Evolutionary conservation across 148 eudicot genomes (phyloP), one percentile per base, ranked within the genome.

Genomic region (Tetragonia tetragonoides): DNA sequence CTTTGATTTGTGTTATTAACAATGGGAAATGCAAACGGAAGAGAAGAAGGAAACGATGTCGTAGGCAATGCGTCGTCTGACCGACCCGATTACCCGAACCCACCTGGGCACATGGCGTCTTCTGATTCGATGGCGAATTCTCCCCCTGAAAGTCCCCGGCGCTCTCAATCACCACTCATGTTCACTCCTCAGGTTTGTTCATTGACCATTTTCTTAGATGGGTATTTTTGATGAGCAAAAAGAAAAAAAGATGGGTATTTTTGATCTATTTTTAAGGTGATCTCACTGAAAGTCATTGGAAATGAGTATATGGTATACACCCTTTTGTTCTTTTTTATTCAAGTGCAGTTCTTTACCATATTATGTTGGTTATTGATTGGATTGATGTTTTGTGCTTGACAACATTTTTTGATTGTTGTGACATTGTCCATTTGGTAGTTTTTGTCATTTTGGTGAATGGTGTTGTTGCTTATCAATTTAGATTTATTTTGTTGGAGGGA

Each of bases 1-100:
- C 6, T 60, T 60, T 2, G 66, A 75, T 80, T 80, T 80, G 83
- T 83, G 80, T 75, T 83, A 71, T 80, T 70, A 24, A 59, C 10
- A 41, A 89, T 89, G 93, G 93, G 93, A 15, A 89, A 89, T 80
- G 87, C 87, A 12, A 89, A 77, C 77, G 92, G 87, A 20, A 85
- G 84, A 77, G 92, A 82, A 82, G 91, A 86, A 14, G 87, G 67
- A 3, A 73, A 66, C 8, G 68, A 81, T 34, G 82, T 75, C 73
- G 81, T 72, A 16, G 77, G 17, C 11, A 83, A 77, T 51, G 46
- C 69, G 3, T 7, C 75, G 0, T 46, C 73, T 61, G 76, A 74
- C 54, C 72, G 74, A 12, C 57, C 62, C 24, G 83, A 71, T 65
- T 72, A 82, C 65, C 72, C 67, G 17, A 65, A 57, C 41, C 83